Conservation (phyloP, 2,329 filamentous ascomycete genomes). For the Cladosporium cucumerinum region DNA sequence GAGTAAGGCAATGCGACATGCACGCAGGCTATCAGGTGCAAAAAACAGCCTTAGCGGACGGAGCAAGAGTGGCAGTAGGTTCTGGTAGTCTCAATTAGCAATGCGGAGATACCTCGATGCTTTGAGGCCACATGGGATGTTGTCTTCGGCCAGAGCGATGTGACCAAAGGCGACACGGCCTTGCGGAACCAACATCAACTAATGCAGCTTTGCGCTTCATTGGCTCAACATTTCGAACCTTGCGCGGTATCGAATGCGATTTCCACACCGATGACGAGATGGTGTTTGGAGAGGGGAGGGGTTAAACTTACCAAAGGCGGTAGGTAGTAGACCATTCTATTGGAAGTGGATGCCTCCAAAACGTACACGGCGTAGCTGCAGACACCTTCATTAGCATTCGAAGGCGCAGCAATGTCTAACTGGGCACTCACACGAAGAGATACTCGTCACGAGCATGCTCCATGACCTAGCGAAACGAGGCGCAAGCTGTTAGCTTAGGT, state of each 20-base stretch:
- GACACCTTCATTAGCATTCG: conserved; percentile 22
- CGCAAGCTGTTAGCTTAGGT: conserved; percentile 32
- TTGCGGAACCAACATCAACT: conserved; percentile 14
- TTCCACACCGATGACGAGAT: background rate
- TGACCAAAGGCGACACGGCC: background rate
- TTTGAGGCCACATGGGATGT: background rate
- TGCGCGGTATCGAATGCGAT: background rate
- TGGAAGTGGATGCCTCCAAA: conserved; percentile 50
- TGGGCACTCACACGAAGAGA: conserved; percentile 62
- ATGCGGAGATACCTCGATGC: conserved; percentile 2
- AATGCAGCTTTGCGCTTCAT: background rate
- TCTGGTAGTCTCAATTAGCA: conserved; percentile 44
- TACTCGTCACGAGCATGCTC: conserved; percentile 69
- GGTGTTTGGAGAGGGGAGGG: background rate
- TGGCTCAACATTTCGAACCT: background rate
- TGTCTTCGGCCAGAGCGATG: background rate
- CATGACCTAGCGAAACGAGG: conserved; percentile 48
- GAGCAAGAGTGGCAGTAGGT: conserved; percentile 70
- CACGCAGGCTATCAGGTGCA: conserved; percentile 61
- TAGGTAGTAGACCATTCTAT: conserved; percentile 48
- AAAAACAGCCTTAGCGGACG: conserved; percentile 69
- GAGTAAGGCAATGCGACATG: conserved; percentile 56
- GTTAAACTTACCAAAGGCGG: conserved; percentile 44
- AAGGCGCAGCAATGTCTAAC: conserved; percentile 8
- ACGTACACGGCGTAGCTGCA: conserved; percentile 53